Evolutionary conservation across 2,329 filamentous ascomycete genomes (phyloP).

Genomic region (Triangularia setosa): DNA sequence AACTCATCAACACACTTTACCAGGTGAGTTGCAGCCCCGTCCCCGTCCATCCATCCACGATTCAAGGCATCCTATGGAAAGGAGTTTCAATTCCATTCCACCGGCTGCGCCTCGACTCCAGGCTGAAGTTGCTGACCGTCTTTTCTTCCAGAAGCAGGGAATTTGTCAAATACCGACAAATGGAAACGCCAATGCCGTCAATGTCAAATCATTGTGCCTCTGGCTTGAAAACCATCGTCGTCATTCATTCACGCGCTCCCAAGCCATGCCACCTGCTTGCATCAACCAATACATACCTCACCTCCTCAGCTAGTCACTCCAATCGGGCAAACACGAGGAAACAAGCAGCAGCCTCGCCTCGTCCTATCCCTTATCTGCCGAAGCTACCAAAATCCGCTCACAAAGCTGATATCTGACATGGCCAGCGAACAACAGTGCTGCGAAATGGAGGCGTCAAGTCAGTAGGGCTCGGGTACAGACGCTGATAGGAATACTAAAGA

Average conservation of each 20-base stretch:
- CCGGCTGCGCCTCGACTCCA: not conserved
- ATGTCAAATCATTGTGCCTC: not conserved
- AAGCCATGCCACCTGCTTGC: not conserved
- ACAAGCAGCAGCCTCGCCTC: not conserved
- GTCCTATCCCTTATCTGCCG: constrained; percentile 2
- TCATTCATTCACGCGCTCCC: not conserved
- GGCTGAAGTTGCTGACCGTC: constrained; percentile 6
- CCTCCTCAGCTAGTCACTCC: not conserved
- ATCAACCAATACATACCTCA: not conserved
- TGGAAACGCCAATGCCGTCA: constrained; percentile 3
- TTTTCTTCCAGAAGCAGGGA: not conserved
- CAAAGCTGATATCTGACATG: constrained; percentile 5
- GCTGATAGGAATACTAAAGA: not conserved
- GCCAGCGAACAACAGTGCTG: not conserved
- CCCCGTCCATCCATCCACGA: not conserved
- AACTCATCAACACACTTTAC: constrained; percentile 25
- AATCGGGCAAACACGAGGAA: not conserved
- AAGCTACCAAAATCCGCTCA: not conserved
- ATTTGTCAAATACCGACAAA: not conserved
- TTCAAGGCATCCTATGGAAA: not conserved
- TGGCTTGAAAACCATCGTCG: not conserved
- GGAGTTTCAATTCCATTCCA: not conserved
- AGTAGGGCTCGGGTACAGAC: not conserved
- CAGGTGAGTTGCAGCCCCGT: constrained; percentile 25
- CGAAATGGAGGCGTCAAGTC: not conserved